Conservation (phyloP, 2,329 filamentous ascomycete genomes). For the Arthrobotrys iridis region DNA sequence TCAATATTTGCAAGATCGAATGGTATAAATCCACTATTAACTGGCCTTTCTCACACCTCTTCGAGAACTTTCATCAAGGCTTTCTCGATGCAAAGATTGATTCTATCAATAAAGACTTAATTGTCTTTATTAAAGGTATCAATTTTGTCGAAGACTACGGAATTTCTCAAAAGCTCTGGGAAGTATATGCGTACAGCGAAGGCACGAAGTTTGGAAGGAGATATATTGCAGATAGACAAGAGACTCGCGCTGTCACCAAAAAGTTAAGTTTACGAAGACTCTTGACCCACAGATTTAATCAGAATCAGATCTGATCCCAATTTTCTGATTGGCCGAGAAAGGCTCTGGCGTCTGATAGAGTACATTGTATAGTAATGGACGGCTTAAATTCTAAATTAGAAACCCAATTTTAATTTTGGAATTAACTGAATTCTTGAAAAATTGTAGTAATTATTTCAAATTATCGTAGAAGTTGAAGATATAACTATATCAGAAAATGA, state of each 20-base stretch:
- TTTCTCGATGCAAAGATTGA: constrained; percentile 32
- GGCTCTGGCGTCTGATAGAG: no score
- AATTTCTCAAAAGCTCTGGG: constrained; percentile 30
- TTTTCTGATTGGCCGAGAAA: no score
- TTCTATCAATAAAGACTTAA: background rate
- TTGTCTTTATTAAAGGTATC: constrained; percentile 14
- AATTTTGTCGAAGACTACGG: constrained; percentile 33
- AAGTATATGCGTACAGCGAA: constrained; percentile 31
- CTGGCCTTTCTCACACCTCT: constrained; percentile 41
- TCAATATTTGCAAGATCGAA: constrained; percentile 51
- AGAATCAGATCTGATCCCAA: no score
- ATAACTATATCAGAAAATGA: no score
- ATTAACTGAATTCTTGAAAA: no score
- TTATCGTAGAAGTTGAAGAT: no score
- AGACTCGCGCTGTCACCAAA: constrained; percentile 1
- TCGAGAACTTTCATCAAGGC: constrained; percentile 39
- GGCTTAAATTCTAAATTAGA: no score
- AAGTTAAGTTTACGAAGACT: constrained; percentile 16
- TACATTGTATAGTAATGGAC: no score
- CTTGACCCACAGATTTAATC: no score
- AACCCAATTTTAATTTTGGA: no score
- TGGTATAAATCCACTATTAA: constrained; percentile 49
- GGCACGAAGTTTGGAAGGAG: constrained; percentile 30
- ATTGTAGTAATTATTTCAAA: no score
- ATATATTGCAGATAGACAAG: constrained; percentile 30